Evolutionary conservation across 228 moss, liverwort and hornwort genomes (phyloP).

Genomic region (Sphagnum magellanicum): DNA sequence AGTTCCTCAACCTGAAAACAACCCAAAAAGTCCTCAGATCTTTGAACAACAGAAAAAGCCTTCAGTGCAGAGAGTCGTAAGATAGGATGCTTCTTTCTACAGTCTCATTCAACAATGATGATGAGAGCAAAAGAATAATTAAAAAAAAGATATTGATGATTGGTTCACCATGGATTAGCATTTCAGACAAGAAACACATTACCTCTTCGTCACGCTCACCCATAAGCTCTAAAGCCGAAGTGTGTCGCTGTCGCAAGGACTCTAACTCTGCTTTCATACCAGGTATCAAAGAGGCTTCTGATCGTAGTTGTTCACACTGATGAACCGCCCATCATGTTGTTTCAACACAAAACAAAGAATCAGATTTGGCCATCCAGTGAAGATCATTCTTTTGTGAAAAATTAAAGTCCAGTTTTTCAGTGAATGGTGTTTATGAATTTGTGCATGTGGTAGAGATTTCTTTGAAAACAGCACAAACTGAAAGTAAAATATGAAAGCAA

Average conservation of each 20-base stretch:
- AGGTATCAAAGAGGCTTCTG: conserved; percentile 72
- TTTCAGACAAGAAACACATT: neutral
- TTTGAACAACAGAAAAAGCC: too few relatives aligned
- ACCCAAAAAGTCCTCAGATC: too few relatives aligned
- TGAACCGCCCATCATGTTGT: neutral
- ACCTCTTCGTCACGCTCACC: conserved; percentile 99
- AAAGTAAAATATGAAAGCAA: neutral
- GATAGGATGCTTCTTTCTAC: neutral
- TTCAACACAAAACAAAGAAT: neutral
- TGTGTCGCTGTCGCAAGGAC: conserved; percentile 84
- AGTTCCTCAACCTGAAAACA: conserved; percentile 86
- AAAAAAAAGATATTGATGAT: too few relatives aligned
- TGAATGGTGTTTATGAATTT: too few relatives aligned
- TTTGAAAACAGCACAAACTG: too few relatives aligned
- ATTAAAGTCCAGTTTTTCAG: too few relatives aligned
- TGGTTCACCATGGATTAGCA: too few relatives aligned
- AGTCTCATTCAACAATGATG: too few relatives aligned
- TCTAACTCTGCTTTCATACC: conserved; percentile 96
- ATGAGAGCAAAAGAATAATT: too few relatives aligned
- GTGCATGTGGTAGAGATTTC: too few relatives aligned
- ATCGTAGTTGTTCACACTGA: conserved; percentile 76
- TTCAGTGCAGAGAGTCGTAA: neutral
- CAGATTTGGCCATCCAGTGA: neutral
- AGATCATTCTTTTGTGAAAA: too few relatives aligned
- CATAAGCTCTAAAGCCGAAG: conserved; percentile 99